Base-by-base conservation (phyloP, 1,284 basidiomycete genomes). In the Ganoderma lucidum region DNA sequence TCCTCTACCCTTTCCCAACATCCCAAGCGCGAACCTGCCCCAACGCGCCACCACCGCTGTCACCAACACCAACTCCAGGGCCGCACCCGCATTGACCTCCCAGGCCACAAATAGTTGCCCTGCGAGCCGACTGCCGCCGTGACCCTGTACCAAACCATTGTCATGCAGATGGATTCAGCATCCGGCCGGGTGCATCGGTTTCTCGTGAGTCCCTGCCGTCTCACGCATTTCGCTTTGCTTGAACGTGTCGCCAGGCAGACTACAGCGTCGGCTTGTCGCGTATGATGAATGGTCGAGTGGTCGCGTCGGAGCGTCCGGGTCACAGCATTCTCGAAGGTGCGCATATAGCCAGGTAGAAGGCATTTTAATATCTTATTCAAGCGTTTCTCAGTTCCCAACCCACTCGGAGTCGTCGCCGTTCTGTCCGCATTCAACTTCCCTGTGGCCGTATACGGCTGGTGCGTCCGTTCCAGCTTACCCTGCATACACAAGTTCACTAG, bases 381-480 rank as follows among this genome's bases (percentile, higher is more conserved):
- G 2, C 61, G 41, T 41, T 9, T 19, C 9, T 35, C 66, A 95
- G 95, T 97, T 5, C 93, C 95, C 19, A 98, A 98, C 79, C 97
- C 96, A 15, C 86, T 99, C 3, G 96, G 96, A 19, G 90, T 97
- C 3, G 91, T 98, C n/a, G 96, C 90, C 3, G 93, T 98, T 10
- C 83, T 98, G 65, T 94, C 92, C 48, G 96, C 96, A 0, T 97
- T 97, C 85, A 98, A 98, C 80, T 98, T 98, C 80, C 96, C 96
- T 9, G 93, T 96, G 59, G 94, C 96, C 58, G 92, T 95, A 59
- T 60, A 60, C 37, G 58, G 58, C 58, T 60, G 58, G 58, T 60
- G 23, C 58, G 58, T 60, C 17, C 6, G 17, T 4, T 41, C 12
- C 37, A 6, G 6, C 4, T 41, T 23, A 19, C 23, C 15, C 19